Evolutionary conservation across 495 filamentous ascomycete genomes (phyloP), one percentile per base, ranked within the genome.

Genomic region (Penicillium goetzii): DNA sequence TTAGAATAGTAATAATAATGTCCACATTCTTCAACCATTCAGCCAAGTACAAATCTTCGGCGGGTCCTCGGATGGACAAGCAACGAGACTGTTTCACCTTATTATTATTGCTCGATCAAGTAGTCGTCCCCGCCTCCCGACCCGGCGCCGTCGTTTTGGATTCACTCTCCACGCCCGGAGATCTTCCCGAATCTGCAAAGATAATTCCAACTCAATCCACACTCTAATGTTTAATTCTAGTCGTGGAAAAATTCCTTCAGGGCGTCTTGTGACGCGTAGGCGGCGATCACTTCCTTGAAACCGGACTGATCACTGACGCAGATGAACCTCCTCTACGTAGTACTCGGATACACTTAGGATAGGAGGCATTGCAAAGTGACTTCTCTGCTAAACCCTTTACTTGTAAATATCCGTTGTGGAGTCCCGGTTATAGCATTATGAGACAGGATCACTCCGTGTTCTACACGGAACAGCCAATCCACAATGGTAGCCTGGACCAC

Each of bases 371-470:
- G 2, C 19, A 23, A 25, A 21, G 34, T 41, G 25, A 47, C 21
- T 40, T 2, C n/a, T n/a, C 14, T 6, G 38, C 56, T 45, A 38
- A 47, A 25, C 9, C 4, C 14, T 56, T 49, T 50, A n/a, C 5
- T 49, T 21, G 26, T 10, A n/a, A 54, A 58, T 64, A 60, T 23
- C 65, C 62, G 56, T 36, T 49, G 58, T 68, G 60, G 62, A 68
- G 60, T 47, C 28, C 60, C 58, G 59, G n/a, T 58, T 47, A 43
- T 56, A 33, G 47, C 47, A 41, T 60, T 55, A 43, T 63, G 70
- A 71, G 66, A 73, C 67, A 67, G 63, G 64, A 41, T 38, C 54
- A 36, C 68, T 65, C 60, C 55, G 61, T 68, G 56, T 56, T 68
- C 59, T 68, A 70, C 64, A 58, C 51, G 66, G 61, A 67, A 69